Base-by-base conservation (phyloP, 2,329 filamentous ascomycete species). In the Eutypa lata region DNA sequence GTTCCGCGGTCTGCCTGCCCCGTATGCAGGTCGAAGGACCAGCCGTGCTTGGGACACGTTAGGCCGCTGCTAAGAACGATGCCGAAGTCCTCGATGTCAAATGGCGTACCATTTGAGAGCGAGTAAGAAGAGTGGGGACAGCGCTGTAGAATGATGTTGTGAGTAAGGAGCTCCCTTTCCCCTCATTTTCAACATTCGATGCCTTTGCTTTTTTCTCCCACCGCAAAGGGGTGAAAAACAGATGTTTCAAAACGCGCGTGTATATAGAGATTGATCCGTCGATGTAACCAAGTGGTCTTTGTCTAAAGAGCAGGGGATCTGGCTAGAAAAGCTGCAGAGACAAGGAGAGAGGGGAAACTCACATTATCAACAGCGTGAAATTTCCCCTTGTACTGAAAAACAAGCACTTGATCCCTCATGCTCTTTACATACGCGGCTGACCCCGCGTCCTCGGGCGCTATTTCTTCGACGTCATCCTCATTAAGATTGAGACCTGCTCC, bases 11-110 rank as follows among this genome's bases (percentile, higher is more conserved):
- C 87, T 1, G 76, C 77, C 60, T 73, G 73, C 0, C 87, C 87
- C 0, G 85, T 81, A 49, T 83, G 80, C 2, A 89, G 61, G 63
- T 90, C 87, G 66, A 89, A 90, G 0, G 84, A 86, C 87, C 87
- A 90, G 4, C 76, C 81, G 56, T 89, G 86, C 57, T 88, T 88
- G 0, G 86, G 84, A 65, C 87, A 90, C 0, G 76, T 79, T 3
- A 90, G 70, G 0, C 85, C 87, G 0, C 82, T 77, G 51, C 83
- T 86, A 7, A 87, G 66, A 4, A 78, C 73, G 2, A 87, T 71
- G 0, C 87, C 86, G 63, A 89, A 90, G 55, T 90, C 87, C 59
- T 90, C 87, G 60, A 90, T 89, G 50, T 90, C 87, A 53, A 88
- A 89, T 0, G 84, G 74, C 0, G 70, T 78, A 0, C 83, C 85